A percentile compares a stretch with the other conserved stretches of the same genome.
phyloP scores from a whole-genome alignment of 2,329 filamentous ascomycete species.

The Neonectria punicea region DNA sequence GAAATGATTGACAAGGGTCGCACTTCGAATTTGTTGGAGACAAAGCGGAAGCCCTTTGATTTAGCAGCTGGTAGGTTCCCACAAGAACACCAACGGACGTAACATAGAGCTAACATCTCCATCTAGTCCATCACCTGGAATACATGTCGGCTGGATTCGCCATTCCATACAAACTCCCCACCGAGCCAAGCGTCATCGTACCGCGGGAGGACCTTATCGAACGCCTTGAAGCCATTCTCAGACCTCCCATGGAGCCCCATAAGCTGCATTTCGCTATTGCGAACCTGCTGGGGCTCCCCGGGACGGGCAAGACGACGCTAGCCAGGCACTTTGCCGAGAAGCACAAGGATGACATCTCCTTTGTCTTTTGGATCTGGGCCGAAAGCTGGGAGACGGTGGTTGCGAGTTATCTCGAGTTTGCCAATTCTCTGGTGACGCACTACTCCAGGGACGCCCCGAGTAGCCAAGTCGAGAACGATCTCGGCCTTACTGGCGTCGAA shows the following conservation, averaged over 20 bases:
- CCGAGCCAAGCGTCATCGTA: conserved; percentile 8
- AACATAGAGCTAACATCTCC: not conserved
- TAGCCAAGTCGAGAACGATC: conserved; percentile 17
- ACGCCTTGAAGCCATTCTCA: conserved; percentile 1
- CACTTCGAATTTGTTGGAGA: conserved; percentile 12
- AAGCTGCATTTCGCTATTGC: conserved; percentile 23
- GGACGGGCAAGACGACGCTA: conserved; percentile 23
- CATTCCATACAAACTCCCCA: conserved; percentile 18
- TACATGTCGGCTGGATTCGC: conserved; percentile 15
- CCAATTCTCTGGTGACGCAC: conserved; percentile 12
- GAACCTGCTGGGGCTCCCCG: conserved; percentile 19
- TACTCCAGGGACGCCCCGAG: conserved; percentile 16
- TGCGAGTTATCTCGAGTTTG: conserved; percentile 24
- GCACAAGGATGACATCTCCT: conserved; percentile 11
- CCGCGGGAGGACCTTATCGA: conserved; percentile 10
- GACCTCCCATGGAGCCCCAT: not conserved
- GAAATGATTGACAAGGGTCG: conserved; percentile 13
- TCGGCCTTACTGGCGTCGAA: conserved; percentile 18
- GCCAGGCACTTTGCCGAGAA: conserved; percentile 19
- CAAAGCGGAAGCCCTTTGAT: conserved; percentile 20
- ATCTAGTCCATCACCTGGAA: conserved; percentile 17
- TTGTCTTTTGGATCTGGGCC: conserved; percentile 23
- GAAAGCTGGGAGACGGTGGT: conserved; percentile 25
- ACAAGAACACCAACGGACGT: not conserved
- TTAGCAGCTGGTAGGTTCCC: conserved; percentile 12